Percentiles rank a stretch among this genome's conserved stretches.
These are phyloP conservation scores for Eutypella sp. DNA, from an alignment of 2,329 filamentous ascomycete genomes.

Conservation along the genomic window DNA sequence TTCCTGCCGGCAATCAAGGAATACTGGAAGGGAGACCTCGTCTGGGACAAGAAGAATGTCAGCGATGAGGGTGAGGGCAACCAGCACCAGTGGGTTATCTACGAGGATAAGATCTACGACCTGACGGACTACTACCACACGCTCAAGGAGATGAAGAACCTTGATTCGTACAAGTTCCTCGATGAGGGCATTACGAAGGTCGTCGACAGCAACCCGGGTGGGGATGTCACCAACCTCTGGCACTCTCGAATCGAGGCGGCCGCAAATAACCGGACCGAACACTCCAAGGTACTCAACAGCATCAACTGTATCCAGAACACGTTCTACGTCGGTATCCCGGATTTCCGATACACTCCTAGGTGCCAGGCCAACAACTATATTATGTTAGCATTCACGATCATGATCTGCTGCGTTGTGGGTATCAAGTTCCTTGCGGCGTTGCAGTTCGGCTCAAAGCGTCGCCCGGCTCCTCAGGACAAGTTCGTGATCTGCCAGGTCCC, in stretches of 20 bases:
- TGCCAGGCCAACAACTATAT: constrained; percentile 92
- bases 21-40: constrained; percentile 83
- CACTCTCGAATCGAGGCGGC: constrained; percentile 45
- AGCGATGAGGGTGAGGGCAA: constrained; percentile 60
- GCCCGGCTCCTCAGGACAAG: constrained; percentile 89
- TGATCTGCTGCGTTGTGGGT: constrained; percentile 74
- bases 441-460: constrained; percentile 87
- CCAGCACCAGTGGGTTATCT: constrained; percentile 73
- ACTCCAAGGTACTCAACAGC: constrained; percentile 54
- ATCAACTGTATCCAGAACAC: constrained; percentile 76
- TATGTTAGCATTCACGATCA: constrained; percentile 77
- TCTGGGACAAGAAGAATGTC: constrained; percentile 60
- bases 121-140: constrained; percentile 90
- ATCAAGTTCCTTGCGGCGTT: constrained; percentile 90
- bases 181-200: constrained; percentile 61
- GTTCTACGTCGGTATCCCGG: constrained; percentile 77
- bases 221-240: constrained; percentile 67
- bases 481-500: constrained; percentile 98
- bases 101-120: constrained; percentile 76
- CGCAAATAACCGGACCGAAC: constrained; percentile 46
- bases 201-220: constrained; percentile 71
- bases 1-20: constrained; percentile 79
- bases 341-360: constrained; percentile 72
- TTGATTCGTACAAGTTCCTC: constrained; percentile 63
- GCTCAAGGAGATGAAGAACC: constrained; percentile 50